Evolutionary conservation across 106 monocot species (phyloP).

Genomic region (Apostasia shenzhenica): DNA sequence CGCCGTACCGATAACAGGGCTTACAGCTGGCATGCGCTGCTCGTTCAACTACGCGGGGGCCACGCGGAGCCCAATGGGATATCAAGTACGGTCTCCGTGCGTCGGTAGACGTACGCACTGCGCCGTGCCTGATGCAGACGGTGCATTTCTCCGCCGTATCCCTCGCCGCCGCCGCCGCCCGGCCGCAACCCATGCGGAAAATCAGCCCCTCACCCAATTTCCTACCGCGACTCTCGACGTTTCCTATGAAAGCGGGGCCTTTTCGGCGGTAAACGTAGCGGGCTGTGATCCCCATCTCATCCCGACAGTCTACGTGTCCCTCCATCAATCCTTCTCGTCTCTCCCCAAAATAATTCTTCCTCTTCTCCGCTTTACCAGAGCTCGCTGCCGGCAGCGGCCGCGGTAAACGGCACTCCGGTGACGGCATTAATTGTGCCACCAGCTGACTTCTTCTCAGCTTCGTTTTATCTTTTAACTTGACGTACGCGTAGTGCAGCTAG

Average conservation of each 20-base stretch:
- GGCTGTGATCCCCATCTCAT: neutral
- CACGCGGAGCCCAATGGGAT: neutral
- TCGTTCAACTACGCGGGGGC: neutral
- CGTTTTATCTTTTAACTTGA: neutral
- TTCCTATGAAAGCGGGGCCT: neutral
- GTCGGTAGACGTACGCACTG: neutral
- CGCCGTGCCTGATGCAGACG: too few relatives aligned
- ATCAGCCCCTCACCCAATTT: neutral
- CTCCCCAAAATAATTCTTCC: neutral
- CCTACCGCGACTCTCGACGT: neutral
- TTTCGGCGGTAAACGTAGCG: neutral
- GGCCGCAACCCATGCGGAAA: too few relatives aligned
- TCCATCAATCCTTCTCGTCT: conserved; percentile 1
- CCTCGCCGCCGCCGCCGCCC: neutral
- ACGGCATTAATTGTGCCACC: neutral
- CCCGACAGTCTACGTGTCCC: conserved; percentile 30
- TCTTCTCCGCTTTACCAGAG: neutral
- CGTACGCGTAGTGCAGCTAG: neutral
- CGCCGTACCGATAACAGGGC: conserved; percentile 8
- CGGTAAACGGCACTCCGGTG: neutral
- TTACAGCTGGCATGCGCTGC: conserved; percentile 16
- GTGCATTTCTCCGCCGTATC: neutral
- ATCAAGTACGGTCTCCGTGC: neutral
- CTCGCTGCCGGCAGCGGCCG: neutral
- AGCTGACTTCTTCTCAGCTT: neutral